phyloP scores from a whole-genome alignment of 2,329 filamentous ascomycete species.

The Zasmidium cellare region DNA sequence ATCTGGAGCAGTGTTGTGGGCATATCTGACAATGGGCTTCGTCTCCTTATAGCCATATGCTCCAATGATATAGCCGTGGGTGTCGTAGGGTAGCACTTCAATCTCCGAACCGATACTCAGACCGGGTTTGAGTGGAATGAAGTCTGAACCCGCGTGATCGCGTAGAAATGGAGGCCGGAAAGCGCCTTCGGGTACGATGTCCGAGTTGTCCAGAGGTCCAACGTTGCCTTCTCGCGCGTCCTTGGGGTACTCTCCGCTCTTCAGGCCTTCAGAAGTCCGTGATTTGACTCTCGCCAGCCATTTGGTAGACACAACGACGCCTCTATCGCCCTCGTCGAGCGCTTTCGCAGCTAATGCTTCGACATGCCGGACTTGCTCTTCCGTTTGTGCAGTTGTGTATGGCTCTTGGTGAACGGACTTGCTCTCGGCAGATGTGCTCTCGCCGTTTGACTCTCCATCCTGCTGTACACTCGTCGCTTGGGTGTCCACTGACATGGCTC shows the following conservation, averaged over 20 bases:
- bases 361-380: constrained; percentile 75
- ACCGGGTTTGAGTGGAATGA: constrained; percentile 72
- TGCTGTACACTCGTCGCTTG: constrained; percentile 25
- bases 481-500: constrained; percentile 14
- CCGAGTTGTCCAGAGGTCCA: constrained; percentile 83
- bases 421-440: neutral
- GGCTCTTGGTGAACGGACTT: constrained; percentile 8
- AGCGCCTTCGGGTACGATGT: constrained; percentile 59
- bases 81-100: constrained; percentile 72
- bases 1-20: constrained; percentile 71
- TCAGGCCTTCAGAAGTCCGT: constrained; percentile 59
- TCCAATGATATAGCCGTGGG: constrained; percentile 76
- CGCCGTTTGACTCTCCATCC: constrained; percentile 8
- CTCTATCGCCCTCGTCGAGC: constrained; percentile 69
- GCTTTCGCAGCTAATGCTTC: constrained; percentile 53
- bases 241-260: constrained; percentile 58
- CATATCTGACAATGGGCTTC: constrained; percentile 70
- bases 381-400: constrained; percentile 38
- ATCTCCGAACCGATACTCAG: constrained; percentile 67
- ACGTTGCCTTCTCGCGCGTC: constrained; percentile 63
- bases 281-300: constrained; percentile 78
- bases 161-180: constrained; percentile 27
- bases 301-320: constrained; percentile 73
- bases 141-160: constrained; percentile 40
- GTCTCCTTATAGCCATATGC: constrained; percentile 78